These are phyloP conservation scores for Yamadazyma atmosphaerica DNA, from an alignment of 1,139 yeast species.

Conservation along the genomic window DNA sequence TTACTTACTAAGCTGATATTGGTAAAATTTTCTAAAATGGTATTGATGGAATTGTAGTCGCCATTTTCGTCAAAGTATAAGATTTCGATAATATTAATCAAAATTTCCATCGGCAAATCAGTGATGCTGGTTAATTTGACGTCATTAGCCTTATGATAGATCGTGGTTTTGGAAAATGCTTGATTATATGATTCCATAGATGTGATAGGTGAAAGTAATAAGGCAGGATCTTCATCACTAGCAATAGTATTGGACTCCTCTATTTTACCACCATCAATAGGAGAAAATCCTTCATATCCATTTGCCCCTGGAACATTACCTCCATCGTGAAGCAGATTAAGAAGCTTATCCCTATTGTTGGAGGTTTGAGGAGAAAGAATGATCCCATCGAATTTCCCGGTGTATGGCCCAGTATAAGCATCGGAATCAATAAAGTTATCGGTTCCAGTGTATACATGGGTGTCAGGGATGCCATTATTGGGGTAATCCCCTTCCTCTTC, in stretches of 20 bases:
- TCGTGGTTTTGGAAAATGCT: slow-evolving; percentile 5
- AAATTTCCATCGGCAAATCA: slow-evolving; percentile 42
- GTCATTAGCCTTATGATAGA: slow-evolving; percentile 9
- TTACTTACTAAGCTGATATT: slow-evolving; percentile 30
- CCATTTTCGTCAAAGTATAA: slow-evolving; percentile 42
- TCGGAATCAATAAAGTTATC: neutral
- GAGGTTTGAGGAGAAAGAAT: slow-evolving; percentile 12
- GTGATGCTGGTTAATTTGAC: slow-evolving; percentile 9
- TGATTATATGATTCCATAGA: slow-evolving; percentile 29
- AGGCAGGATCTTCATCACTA: slow-evolving; percentile 18
- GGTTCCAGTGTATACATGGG: neutral
- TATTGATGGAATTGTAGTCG: slow-evolving; percentile 36
- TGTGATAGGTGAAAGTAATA: slow-evolving; percentile 37
- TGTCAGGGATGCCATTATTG: neutral
- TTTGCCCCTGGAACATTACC: no score
- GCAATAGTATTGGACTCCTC: slow-evolving; percentile 5
- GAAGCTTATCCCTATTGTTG: slow-evolving; percentile 3
- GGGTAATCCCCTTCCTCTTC: neutral
- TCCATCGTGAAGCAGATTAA: neutral
- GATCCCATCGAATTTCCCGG: slow-evolving; percentile 8
- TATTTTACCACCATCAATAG: neutral
- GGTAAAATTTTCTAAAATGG: slow-evolving; percentile 43
- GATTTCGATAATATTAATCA: slow-evolving; percentile 43
- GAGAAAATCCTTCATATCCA: neutral
- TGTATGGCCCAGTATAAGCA: slow-evolving; percentile 1